Conservation (phyloP, 2,329 filamentous ascomycete species). For the Calonectria honghensis region DNA sequence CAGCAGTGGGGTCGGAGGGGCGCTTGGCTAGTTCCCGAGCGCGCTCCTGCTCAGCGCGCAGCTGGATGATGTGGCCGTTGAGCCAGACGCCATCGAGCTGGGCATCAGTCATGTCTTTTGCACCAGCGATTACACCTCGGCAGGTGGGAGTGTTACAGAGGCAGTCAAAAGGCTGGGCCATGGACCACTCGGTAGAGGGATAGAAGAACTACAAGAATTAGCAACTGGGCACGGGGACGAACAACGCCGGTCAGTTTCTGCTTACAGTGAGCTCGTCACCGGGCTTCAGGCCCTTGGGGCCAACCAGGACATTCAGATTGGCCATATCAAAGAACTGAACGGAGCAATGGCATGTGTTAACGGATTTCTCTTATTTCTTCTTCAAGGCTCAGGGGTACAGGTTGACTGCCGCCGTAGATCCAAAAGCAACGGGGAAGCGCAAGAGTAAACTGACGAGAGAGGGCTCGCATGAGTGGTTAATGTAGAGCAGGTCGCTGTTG, state of each 20-base stretch:
- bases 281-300: constrained; percentile 71
- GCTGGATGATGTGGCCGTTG: constrained; percentile 75
- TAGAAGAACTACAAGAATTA: constrained; percentile 77
- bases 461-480: constrained; percentile 81
- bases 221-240: background rate
- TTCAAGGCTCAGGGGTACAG: background rate
- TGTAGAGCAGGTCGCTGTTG: constrained; percentile 80
- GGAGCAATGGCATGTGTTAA: constrained; percentile 39
- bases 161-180: constrained; percentile 83
- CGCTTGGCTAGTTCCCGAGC: constrained; percentile 35
- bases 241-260: constrained; percentile 26
- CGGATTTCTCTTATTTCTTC: background rate
- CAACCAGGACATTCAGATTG: constrained; percentile 74
- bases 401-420: constrained; percentile 28
- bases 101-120: constrained; percentile 73
- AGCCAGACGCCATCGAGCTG: constrained; percentile 77
- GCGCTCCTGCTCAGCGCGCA: constrained; percentile 66
- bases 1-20: constrained; percentile 62
- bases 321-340: constrained; percentile 76
- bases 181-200: constrained; percentile 83
- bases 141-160: constrained; percentile 75
- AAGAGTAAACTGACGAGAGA: constrained; percentile 71
- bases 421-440: background rate
- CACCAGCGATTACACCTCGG: constrained; percentile 77
- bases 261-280: constrained; percentile 76